Percentiles rank a stretch among this genome's conserved stretches.
Conservation (phyloP, 495 filamentous ascomycete genomes). For the Penicillium flavigenum region DNA sequence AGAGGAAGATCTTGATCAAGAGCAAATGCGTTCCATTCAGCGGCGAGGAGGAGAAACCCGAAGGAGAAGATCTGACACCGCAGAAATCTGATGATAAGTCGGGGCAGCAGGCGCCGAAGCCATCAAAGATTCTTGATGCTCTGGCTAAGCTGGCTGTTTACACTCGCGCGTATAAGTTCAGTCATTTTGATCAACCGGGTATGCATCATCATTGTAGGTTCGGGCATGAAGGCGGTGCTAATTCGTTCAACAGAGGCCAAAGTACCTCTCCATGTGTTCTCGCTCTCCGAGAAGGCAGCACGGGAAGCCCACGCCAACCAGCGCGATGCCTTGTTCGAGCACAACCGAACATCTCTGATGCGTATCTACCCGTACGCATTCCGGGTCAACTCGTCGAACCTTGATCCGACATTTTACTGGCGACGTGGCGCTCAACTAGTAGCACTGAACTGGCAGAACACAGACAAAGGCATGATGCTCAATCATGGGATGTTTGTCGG, state of each 20-base stretch:
- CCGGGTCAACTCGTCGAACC: constrained; percentile 79
- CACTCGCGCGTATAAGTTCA: constrained; percentile 77
- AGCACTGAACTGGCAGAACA: constrained; percentile 91
- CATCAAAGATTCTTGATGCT: constrained; percentile 71
- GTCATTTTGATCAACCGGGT: constrained; percentile 60
- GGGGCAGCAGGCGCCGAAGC: constrained; percentile 35
- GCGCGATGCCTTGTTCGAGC: constrained; percentile 63
- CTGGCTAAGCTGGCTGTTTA: constrained; percentile 79
- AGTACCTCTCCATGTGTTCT: constrained; percentile 83
- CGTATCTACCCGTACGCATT: constrained; percentile 82
- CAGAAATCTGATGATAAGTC: constrained; percentile 13
- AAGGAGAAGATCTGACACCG: constrained; percentile 25
- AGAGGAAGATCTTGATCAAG: constrained; percentile 84
- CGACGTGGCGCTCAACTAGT: constrained; percentile 87
- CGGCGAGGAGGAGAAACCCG: constrained; percentile 30
- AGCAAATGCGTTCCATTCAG: constrained; percentile 64
- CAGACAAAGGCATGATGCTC: constrained; percentile 92
- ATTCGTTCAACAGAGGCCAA: constrained; percentile 50
- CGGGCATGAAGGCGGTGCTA: neutral
- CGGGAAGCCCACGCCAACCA: constrained; percentile 65
- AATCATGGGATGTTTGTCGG: constrained; percentile 90
- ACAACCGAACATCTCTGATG: constrained; percentile 85
- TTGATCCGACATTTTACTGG: constrained; percentile 83
- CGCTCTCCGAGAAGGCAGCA: constrained; percentile 77
- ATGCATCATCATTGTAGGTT: constrained; percentile 5